A percentile compares a stretch with the other conserved stretches of the same genome.
Conservation (phyloP, 345 rosid species). For the Passiflora organensis region DNA sequence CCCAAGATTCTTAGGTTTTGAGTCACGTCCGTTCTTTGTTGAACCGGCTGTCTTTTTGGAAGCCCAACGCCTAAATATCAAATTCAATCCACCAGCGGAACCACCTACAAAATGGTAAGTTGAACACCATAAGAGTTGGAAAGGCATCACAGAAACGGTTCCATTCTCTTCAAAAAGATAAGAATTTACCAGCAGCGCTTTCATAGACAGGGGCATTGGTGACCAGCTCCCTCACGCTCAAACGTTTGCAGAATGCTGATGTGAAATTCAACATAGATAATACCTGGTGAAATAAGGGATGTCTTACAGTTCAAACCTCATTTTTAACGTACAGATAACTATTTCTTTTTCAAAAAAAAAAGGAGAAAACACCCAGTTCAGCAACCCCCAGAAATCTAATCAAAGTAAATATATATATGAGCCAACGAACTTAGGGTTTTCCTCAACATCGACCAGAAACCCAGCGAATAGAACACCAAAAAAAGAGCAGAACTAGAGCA, state of each 20-base stretch:
- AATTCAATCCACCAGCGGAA: slow-evolving; percentile 53
- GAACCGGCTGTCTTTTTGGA: slow-evolving; percentile 81
- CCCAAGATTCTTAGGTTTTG: slow-evolving; percentile 83
- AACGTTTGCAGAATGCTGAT: slow-evolving; percentile 23
- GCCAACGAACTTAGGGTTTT: no score
- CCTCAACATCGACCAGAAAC: no score
- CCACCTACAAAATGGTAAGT: slow-evolving; percentile 31
- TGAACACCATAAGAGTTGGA: background rate
- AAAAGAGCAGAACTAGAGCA: no score
- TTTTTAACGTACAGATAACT: no score
- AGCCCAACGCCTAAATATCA: slow-evolving; percentile 82
- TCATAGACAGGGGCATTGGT: slow-evolving; percentile 21
- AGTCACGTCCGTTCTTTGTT: slow-evolving; percentile 83
- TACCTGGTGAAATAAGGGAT: no score
- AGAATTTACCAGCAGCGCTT: slow-evolving; percentile 16
- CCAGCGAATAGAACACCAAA: no score
- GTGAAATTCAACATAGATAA: slow-evolving; percentile 17
- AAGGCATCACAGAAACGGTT: background rate
- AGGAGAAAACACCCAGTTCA: no score
- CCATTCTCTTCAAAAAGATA: background rate
- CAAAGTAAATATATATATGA: no score
- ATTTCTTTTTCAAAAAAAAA: no score
- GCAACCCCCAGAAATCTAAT: no score
- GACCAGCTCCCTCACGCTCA: slow-evolving; percentile 25
- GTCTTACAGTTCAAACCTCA: no score